Base-by-base conservation (phyloP, 805 yeast genomes). In the Scheffersomyces ergatensis region DNA sequence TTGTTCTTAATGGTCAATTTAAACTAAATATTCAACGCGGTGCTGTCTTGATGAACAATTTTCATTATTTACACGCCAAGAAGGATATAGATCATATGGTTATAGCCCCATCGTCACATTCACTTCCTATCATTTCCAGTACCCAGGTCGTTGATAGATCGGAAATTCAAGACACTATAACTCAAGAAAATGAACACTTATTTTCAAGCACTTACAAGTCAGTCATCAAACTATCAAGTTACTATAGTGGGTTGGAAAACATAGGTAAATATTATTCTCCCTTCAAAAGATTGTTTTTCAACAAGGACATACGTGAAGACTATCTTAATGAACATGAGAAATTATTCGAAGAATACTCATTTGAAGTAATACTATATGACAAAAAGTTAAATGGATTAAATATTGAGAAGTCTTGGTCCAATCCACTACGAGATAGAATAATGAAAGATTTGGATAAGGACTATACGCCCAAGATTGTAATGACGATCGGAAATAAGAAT, bases 401-500 rank as follows among this genome's bases (percentile, higher is more conserved):
- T 35, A 41, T 51, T 24, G 58, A 51, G 36, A 33, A 42, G 16
- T 23, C 25, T 7, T 50, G 52, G 52, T 19, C 40, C 8, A 33
- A 33, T n/a, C 7, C 17, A 14, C 5, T 29, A 7, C 5, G 15
- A 29, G 32, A 29, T 14, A 9, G 14, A 9, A 29, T 29, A 5
- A 4, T 14, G 11, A 6, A 15, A 6, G 32, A 29, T n/a, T 8
- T 29, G 15, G 15, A 14, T 5, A 23, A 23, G 13, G 42, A 36
- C 4, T n/a, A 35, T 14, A 44, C 47, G 2, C 54, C 60, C 3
- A 51, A 51, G 8, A 47, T 51, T 1, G 57, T 74, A 1, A 58
- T 80, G 39, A 60, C 81, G 0, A 65, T 79, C 17, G 90, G 90
- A 0, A 72, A 81, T 32, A 89, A 87, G 54, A 85, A 84, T 46